phyloP scores from a whole-genome alignment of 2,329 filamentous ascomycete species.

The Colletotrichum sidae region DNA sequence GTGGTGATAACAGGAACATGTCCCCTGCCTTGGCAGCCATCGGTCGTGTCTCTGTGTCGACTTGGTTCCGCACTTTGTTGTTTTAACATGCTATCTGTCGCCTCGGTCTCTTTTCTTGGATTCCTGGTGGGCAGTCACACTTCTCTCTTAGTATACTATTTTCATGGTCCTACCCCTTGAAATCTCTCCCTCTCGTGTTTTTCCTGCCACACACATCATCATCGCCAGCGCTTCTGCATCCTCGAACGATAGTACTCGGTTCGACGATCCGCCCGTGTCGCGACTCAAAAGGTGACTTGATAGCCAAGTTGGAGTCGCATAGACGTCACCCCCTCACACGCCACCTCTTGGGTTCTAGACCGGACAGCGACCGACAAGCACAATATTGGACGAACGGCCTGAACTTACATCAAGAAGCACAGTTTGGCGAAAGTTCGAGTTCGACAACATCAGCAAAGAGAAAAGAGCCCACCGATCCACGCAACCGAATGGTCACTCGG shows the following conservation, averaged over 20 bases:
- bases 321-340: slow-evolving; percentile 26
- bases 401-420: slow-evolving; percentile 9
- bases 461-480: neutral
- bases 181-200: neutral
- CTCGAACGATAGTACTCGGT: slow-evolving; percentile 20
- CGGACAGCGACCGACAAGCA: slow-evolving; percentile 21
- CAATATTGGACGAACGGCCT: slow-evolving; percentile 6
- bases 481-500: slow-evolving; percentile 8
- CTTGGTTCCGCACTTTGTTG: slow-evolving; percentile 35
- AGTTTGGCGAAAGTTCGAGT: too few relatives aligned
- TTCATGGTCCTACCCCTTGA: slow-evolving; percentile 4
- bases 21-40: slow-evolving; percentile 34
- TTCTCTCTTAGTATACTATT: slow-evolving; percentile 6
- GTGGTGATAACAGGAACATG: slow-evolving; percentile 30
- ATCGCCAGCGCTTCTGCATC: neutral
- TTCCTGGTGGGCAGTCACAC: neutral
- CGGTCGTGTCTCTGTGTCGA: slow-evolving; percentile 18
- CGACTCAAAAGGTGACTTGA: slow-evolving; percentile 16
- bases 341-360: slow-evolving; percentile 2
- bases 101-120: slow-evolving; percentile 16
- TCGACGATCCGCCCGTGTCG: slow-evolving; percentile 5
- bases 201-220: slow-evolving; percentile 1
- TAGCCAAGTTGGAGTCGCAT: slow-evolving; percentile 23
- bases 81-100: slow-evolving; percentile 26
- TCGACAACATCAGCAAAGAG: too few relatives aligned